Percentiles rank a stretch among this genome's conserved stretches.
Conservation (phyloP, 2,329 filamentous ascomycete genomes). For the Sporothrix mexicana region DNA sequence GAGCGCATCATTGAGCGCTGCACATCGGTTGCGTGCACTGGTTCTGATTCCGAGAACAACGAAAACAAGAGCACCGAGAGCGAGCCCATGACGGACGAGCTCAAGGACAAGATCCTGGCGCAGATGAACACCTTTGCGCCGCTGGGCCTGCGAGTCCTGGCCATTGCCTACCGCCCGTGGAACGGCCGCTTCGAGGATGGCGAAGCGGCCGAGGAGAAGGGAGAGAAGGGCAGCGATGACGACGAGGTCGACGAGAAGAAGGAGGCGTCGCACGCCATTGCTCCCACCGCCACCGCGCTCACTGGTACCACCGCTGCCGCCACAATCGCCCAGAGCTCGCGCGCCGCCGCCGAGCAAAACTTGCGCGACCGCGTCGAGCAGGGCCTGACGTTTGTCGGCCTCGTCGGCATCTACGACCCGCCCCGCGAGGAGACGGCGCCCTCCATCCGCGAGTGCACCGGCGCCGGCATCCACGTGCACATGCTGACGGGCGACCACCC, state of each 20-base stretch:
- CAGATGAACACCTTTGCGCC: constrained; percentile 66
- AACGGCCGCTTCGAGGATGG: constrained; percentile 53
- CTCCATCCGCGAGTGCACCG: constrained; percentile 72
- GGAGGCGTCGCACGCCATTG: constrained; percentile 56
- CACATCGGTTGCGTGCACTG: constrained; percentile 49
- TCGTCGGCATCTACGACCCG: constrained; percentile 86
- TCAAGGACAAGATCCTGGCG: constrained; percentile 56
- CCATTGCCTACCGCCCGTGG: constrained; percentile 68
- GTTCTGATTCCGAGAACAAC: constrained; percentile 33
- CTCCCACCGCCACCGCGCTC: not conserved
- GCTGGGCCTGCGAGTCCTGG: constrained; percentile 74
- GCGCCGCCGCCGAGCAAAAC: constrained; percentile 39
- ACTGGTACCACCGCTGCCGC: not conserved
- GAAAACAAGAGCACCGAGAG: constrained; percentile 43
- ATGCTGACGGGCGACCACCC: constrained; percentile 87
- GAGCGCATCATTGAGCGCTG: constrained; percentile 66
- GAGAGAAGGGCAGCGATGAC: no score
- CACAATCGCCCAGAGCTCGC: constrained; percentile 49
- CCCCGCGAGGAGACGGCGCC: constrained; percentile 79
- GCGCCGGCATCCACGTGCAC: constrained; percentile 77
- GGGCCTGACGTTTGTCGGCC: constrained; percentile 74
- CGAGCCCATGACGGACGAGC: constrained; percentile 56
- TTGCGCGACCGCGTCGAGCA: constrained; percentile 69
- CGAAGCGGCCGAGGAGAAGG: not conserved
- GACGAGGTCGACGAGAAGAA: constrained; percentile 15